Conservation (phyloP, 2,329 filamentous ascomycete genomes). For the Arthroderma uncinatum region DNA sequence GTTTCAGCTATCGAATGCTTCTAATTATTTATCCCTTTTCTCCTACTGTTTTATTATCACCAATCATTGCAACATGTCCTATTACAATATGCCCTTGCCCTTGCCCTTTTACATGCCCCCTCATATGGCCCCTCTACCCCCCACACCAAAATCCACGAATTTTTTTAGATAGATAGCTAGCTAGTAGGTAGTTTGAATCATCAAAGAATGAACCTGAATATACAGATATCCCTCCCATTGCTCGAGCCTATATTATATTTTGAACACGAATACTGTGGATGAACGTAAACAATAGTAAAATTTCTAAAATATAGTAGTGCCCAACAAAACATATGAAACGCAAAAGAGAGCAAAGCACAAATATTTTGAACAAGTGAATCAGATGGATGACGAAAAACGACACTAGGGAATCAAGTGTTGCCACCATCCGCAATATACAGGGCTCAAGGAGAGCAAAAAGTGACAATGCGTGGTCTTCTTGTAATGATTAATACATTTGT, state of each 20-base stretch:
- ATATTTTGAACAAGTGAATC: slow-evolving; percentile 2
- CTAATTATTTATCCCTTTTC: background rate
- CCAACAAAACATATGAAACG: background rate
- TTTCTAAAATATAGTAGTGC: background rate
- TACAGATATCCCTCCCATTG: too few relatives aligned
- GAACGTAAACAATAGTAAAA: background rate
- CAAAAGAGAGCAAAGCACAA: background rate
- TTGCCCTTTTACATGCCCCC: background rate
- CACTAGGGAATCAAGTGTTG: background rate
- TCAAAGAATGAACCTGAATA: background rate
- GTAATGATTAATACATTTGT: slow-evolving; percentile 1
- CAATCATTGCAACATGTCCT: background rate
- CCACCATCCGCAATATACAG: slow-evolving; percentile 4
- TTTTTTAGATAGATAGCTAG: slow-evolving; percentile 1
- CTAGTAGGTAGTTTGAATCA: background rate
- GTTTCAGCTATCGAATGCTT: background rate
- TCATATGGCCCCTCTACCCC: background rate
- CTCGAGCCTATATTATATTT: too few relatives aligned
- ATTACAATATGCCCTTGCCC: background rate
- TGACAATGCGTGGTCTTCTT: background rate
- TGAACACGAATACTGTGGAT: background rate
- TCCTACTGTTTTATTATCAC: background rate
- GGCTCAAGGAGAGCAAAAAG: slow-evolving; percentile 4
- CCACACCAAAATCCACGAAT: background rate
- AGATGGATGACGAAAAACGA: background rate